phyloP scores from a whole-genome alignment of 2,329 filamentous ascomycete species.

The Colletotrichum agaves region DNA sequence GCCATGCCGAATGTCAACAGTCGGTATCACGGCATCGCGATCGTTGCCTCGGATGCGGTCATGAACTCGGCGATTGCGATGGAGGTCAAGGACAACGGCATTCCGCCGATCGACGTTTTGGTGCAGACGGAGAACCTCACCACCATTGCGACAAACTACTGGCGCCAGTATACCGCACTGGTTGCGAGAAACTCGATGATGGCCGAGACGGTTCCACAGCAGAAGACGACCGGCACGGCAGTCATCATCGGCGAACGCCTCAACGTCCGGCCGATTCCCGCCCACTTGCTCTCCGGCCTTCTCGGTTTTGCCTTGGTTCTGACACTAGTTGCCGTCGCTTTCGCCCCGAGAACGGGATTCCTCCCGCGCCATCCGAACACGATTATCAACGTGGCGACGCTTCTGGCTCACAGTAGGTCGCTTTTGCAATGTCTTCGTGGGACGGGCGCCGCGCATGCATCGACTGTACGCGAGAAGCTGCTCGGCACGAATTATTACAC shows the following conservation, averaged over 20 bases:
- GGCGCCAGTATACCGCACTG: slow-evolving; percentile 48
- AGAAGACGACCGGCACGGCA: slow-evolving; percentile 39
- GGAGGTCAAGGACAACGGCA: slow-evolving; percentile 39
- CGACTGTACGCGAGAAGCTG: slow-evolving; percentile 43
- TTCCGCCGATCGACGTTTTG: slow-evolving; percentile 41
- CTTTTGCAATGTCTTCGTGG: slow-evolving; percentile 49
- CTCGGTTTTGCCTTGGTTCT: slow-evolving; percentile 44
- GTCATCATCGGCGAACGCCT: slow-evolving; percentile 45
- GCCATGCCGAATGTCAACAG: slow-evolving; percentile 28
- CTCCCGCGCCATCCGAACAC: slow-evolving; percentile 49
- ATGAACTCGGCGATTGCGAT: slow-evolving; percentile 48
- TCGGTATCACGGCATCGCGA: slow-evolving; percentile 40
- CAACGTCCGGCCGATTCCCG: slow-evolving; percentile 43
- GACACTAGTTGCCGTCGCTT: slow-evolving; percentile 37
- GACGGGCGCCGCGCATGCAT: slow-evolving; percentile 46
- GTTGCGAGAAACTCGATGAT: slow-evolving; percentile 47
- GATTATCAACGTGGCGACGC: slow-evolving; percentile 48
- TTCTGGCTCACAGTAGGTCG: slow-evolving; percentile 49
- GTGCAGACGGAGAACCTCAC: slow-evolving; percentile 42
- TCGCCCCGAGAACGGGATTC: slow-evolving; percentile 46
- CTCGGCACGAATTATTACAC: slow-evolving; percentile 45
- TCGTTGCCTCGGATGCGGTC: slow-evolving; percentile 46
- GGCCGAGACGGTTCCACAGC: slow-evolving; percentile 29
- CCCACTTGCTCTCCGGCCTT: slow-evolving; percentile 46
- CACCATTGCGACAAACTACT: slow-evolving; percentile 46